Evolutionary conservation across 306 rosid genomes (phyloP).

Genomic region (Vigna unguiculata): DNA sequence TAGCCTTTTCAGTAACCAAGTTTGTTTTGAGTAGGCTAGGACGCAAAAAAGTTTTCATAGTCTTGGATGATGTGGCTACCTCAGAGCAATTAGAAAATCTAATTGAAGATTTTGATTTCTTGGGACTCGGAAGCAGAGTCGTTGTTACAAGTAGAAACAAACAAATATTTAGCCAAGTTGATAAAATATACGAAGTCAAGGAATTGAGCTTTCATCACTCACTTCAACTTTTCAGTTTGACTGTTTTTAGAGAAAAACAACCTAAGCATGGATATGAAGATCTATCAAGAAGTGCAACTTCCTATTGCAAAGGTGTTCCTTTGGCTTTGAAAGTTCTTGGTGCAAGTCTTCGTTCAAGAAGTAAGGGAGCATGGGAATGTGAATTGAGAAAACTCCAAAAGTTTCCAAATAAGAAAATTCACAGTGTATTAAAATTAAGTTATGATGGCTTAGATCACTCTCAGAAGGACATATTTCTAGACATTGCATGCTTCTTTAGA

Average conservation of each 20-base stretch:
- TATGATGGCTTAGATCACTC: slow-evolving; percentile 21
- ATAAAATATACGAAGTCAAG: background rate
- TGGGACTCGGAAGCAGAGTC: background rate
- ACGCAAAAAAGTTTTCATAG: background rate
- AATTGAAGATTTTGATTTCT: background rate
- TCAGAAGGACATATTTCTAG: slow-evolving; percentile 1
- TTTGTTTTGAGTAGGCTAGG: background rate
- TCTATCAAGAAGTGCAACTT: slow-evolving; percentile 11
- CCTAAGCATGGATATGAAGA: slow-evolving; percentile 37
- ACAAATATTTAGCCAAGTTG: background rate
- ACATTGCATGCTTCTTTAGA: slow-evolving; percentile 13
- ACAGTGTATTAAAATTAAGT: slow-evolving; percentile 31
- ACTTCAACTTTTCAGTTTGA: slow-evolving; percentile 39
- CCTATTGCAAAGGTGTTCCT: slow-evolving; percentile 28
- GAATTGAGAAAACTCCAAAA: background rate
- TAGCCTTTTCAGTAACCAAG: background rate
- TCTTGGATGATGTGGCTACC: slow-evolving; percentile 1
- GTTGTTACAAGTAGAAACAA: slow-evolving; percentile 7
- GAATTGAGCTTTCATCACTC: background rate
- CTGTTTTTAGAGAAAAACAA: slow-evolving; percentile 20
- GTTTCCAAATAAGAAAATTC: background rate
- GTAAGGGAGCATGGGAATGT: slow-evolving; percentile 6
- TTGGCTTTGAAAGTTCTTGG: slow-evolving; percentile 11
- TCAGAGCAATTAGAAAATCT: background rate
- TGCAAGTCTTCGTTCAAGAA: slow-evolving; percentile 1